phyloP scores from a whole-genome alignment of 371 early-diverging fungal species.

The Rhizomucor miehei region DNA sequence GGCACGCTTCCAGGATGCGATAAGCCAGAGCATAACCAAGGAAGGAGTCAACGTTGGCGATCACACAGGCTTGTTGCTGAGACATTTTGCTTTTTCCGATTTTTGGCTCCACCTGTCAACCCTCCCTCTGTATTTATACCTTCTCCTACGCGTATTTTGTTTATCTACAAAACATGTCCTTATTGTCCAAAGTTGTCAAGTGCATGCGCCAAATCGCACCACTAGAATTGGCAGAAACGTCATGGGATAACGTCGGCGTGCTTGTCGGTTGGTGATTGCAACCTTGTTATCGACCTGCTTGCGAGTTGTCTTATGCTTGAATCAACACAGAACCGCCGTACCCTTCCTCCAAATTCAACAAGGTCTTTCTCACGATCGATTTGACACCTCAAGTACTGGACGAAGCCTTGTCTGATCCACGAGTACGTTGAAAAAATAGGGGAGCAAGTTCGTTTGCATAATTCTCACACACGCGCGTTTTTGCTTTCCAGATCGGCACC shows the following conservation, averaged over 20 bases:
- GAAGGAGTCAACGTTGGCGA: conserved; percentile 36
- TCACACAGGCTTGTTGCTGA: conserved; percentile 19
- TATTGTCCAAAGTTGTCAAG: conserved; percentile 52
- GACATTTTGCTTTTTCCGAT: conserved; percentile 26
- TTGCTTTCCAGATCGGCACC: conserved; percentile 64
- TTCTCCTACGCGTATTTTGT: conserved; percentile 1
- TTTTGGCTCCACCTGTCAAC: too few species aligned
- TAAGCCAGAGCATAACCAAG: conserved; percentile 33
- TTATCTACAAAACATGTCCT: conserved; percentile 42
- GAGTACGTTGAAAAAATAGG: conserved; percentile 15
- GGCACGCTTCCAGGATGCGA: conserved; percentile 20
- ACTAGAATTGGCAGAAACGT: conserved; percentile 76
- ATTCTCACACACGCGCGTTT: conserved; percentile 5
- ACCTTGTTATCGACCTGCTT: conserved; percentile 2
- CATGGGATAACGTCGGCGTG: conserved; percentile 98
- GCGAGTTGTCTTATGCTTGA: neutral
- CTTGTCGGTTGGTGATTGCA: conserved; percentile 62
- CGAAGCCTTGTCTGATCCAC: conserved; percentile 83
- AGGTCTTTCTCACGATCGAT: conserved; percentile 96
- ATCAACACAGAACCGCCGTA: conserved; percentile 63
- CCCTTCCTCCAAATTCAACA: conserved; percentile 61
- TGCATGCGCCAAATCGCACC: conserved; percentile 89
- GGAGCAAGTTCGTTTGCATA: neutral
- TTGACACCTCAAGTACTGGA: conserved; percentile 85
- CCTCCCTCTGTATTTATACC: too few species aligned